A percentile compares a stretch with the other conserved stretches of the same genome.
These are phyloP conservation scores for Cronartium ribicola DNA, from an alignment of 1,284 basidiomycete genomes.

Conservation along the genomic window DNA sequence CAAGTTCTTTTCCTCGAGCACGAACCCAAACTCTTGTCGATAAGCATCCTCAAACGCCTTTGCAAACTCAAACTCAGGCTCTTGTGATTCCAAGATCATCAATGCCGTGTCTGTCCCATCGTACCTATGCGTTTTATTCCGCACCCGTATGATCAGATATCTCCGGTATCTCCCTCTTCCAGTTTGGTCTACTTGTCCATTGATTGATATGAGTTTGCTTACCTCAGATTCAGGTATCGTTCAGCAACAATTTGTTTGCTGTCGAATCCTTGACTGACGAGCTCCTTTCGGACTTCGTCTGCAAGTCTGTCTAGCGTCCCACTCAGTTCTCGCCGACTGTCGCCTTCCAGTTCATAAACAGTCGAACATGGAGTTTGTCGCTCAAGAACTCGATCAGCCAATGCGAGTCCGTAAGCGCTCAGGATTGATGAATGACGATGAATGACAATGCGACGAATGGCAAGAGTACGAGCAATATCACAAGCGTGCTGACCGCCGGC, in stretches of 20 bases:
- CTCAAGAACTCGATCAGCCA: slow-evolving; percentile 65
- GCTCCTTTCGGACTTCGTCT: slow-evolving; percentile 36
- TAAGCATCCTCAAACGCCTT: slow-evolving; percentile 16
- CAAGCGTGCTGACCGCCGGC: slow-evolving; percentile 89
- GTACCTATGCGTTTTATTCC: slow-evolving; percentile 10
- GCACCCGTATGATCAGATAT: not conserved
- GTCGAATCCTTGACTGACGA: slow-evolving; percentile 9
- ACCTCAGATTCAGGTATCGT: slow-evolving; percentile 39
- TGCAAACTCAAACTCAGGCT: slow-evolving; percentile 13
- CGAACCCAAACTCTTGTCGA: slow-evolving; percentile 31
- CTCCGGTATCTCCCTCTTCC: not conserved
- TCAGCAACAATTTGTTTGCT: slow-evolving; percentile 13
- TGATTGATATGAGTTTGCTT: not conserved
- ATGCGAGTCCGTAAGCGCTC: slow-evolving; percentile 80
- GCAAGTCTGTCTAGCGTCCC: slow-evolving; percentile 35
- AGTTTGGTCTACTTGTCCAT: not conserved
- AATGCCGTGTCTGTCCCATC: slow-evolving; percentile 41
- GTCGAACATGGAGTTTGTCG: slow-evolving; percentile 49
- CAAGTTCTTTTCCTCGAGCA: slow-evolving; percentile 19
- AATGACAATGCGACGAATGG: slow-evolving; percentile 76
- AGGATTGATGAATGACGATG: slow-evolving; percentile 81
- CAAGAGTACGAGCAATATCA: slow-evolving; percentile 72
- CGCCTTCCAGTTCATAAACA: slow-evolving; percentile 44
- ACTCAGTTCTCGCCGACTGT: slow-evolving; percentile 18
- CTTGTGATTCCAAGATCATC: slow-evolving; percentile 27